A percentile compares a stretch with the other conserved stretches of the same genome.
These are phyloP conservation scores for Vanilla planifolia DNA, from an alignment of 106 monocot species.

Conservation along the genomic window DNA sequence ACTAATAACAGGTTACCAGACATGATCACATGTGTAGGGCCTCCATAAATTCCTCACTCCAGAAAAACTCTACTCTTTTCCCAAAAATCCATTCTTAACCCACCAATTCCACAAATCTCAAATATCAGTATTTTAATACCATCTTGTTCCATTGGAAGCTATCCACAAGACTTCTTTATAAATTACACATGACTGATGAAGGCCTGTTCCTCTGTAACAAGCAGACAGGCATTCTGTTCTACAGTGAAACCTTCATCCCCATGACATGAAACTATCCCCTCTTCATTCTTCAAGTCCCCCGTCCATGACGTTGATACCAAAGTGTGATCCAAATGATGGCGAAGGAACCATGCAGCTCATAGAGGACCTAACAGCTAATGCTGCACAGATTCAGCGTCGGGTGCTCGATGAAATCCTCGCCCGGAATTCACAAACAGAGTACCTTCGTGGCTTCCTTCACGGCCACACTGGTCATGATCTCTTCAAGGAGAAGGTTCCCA, in stretches of 20 bases:
- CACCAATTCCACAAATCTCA: not conserved
- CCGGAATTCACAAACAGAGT: conserved; percentile 44
- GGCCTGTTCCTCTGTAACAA: conserved; percentile 1
- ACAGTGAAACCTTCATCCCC: not conserved
- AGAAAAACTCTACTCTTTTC: conserved; percentile 37
- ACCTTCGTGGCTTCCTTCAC: conserved; percentile 40
- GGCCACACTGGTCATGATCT: conserved; percentile 6
- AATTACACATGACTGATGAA: conserved; percentile 14
- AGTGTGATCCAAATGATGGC: conserved; percentile 59
- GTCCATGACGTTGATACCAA: conserved; percentile 22
- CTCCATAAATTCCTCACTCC: conserved; percentile 32
- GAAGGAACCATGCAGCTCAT: conserved; percentile 39
- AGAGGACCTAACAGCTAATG: conserved; percentile 50
- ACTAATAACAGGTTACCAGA: conserved; percentile 49
- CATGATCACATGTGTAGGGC: conserved; percentile 77
- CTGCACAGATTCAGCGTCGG: conserved; percentile 32
- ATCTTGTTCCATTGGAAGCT: conserved; percentile 32
- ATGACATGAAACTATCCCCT: conserved; percentile 1
- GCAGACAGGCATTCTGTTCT: no score
- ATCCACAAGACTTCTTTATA: conserved; percentile 19
- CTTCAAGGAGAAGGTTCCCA: conserved; percentile 53
- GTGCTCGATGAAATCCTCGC: conserved; percentile 48
- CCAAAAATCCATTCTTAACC: conserved; percentile 33
- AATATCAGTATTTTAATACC: conserved; percentile 11
- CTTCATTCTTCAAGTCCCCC: not conserved